Evolutionary conservation across 495 filamentous ascomycete genomes (phyloP).

Genomic region (Stereocaulon alpinum): DNA sequence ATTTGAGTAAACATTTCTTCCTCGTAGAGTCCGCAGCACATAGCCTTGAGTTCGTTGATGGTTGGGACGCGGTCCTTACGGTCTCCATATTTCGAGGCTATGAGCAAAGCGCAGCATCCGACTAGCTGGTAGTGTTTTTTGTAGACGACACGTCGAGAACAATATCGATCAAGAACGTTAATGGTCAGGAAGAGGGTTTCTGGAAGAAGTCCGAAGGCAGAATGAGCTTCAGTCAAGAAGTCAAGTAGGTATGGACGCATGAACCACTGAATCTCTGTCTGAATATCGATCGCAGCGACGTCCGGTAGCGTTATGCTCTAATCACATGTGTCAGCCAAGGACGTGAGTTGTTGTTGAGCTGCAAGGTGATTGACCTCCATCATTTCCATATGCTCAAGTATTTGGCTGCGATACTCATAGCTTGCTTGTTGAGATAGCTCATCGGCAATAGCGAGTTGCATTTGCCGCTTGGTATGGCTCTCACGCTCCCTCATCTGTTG

Average conservation of each 20-base stretch:
- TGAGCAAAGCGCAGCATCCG: conserved; percentile 89
- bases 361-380: conserved; percentile 68
- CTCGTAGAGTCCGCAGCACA: conserved; percentile 98
- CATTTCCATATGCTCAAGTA: conserved; percentile 82
- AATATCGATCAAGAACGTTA: conserved; percentile 95
- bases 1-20: conserved; percentile 99
- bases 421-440: conserved; percentile 71
- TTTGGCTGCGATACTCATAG: conserved; percentile 87
- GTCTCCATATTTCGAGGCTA: conserved; percentile 97
- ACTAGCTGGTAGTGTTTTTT: conserved; percentile 98
- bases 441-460: conserved; percentile 74
- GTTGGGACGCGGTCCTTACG: conserved; percentile 94
- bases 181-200: conserved; percentile 92
- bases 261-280: conserved; percentile 98
- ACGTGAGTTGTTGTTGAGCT: conserved; percentile 7
- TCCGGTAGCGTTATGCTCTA: conserved; percentile 87
- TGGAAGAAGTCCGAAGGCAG: conserved; percentile 84
- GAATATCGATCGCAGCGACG: conserved; percentile 94
- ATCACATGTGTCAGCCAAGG: conserved; percentile 13
- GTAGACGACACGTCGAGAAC: conserved; percentile 95
- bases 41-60: conserved; percentile 90
- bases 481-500: conserved; percentile 32
- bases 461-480: conserved; percentile 64
- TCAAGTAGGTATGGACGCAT: conserved; percentile 98
- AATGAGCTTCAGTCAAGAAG: conserved; percentile 95